Conservation (phyloP, 768 basidiomycete genomes). For the Auricularia sp. region DNA sequence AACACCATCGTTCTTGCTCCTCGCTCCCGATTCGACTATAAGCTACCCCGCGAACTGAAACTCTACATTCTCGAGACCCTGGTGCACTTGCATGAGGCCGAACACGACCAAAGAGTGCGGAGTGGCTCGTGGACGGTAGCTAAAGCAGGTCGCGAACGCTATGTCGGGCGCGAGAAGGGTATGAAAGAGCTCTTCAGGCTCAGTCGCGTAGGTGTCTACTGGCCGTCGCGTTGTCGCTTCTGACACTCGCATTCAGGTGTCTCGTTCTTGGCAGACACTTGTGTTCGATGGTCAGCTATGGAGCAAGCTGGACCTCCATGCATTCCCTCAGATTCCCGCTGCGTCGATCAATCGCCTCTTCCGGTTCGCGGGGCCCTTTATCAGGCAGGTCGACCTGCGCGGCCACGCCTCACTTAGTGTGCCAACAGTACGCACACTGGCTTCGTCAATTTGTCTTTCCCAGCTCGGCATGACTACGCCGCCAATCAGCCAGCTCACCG, state of each 20-base stretch:
- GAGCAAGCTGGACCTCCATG: conserved; percentile 49
- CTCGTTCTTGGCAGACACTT: conserved; percentile 62
- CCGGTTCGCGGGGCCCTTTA: conserved; percentile 51
- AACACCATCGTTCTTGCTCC: conserved; percentile 9
- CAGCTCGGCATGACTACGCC: not conserved
- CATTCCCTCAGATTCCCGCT: conserved; percentile 46
- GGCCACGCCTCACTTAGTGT: conserved; percentile 49
- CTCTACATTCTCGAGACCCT: conserved; percentile 49
- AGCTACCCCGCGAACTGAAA: conserved; percentile 62
- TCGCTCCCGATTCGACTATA: conserved; percentile 43
- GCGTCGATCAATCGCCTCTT: conserved; percentile 45
- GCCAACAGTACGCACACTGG: conserved; percentile 40
- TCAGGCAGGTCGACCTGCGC: conserved; percentile 48
- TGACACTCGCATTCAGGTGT: conserved; percentile 41
- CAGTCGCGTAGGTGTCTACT: conserved; percentile 51
- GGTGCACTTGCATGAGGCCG: conserved; percentile 48
- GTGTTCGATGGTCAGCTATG: conserved; percentile 86
- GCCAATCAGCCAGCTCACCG: conserved; percentile 51
- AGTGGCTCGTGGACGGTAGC: conserved; percentile 50
- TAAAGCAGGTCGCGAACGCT: conserved; percentile 55
- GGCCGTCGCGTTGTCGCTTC: not conserved
- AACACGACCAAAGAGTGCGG: conserved; percentile 36
- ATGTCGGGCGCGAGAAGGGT: conserved; percentile 69
- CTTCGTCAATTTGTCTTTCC: conserved; percentile 16
- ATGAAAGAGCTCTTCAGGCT: conserved; percentile 69